phyloP scores from a whole-genome alignment of 129 eudicot genomes.

The Saussurea involucrata region DNA sequence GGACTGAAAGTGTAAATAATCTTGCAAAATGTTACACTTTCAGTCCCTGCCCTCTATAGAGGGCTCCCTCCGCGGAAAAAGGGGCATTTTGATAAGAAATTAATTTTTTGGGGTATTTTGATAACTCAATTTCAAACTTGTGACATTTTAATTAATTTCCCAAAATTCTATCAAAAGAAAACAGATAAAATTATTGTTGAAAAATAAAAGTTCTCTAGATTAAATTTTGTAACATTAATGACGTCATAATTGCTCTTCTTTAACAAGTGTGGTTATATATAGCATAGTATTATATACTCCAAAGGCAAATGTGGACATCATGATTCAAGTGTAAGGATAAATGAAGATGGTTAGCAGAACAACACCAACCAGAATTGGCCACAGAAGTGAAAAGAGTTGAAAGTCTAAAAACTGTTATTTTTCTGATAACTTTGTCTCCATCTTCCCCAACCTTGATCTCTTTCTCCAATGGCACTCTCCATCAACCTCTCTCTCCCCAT shows the following conservation, averaged over 20 bases:
- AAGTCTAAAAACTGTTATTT: background rate
- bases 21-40: too few relatives aligned
- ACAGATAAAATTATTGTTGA: too few relatives aligned
- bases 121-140: too few relatives aligned
- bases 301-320: constrained; percentile 11
- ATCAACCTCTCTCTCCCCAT: constrained; percentile 11
- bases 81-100: too few relatives aligned
- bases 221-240: constrained; percentile 20
- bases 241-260: constrained; percentile 6
- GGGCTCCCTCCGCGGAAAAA: too few relatives aligned
- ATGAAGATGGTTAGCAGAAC: constrained; percentile 19
- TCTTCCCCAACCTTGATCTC: constrained; percentile 27
- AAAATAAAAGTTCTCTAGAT: too few relatives aligned
- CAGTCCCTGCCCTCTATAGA: too few relatives aligned
- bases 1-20: too few relatives aligned
- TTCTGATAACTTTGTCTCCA: constrained; percentile 22
- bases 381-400: constrained; percentile 20
- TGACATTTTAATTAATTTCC: too few relatives aligned
- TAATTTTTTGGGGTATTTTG: too few relatives aligned
- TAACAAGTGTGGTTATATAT: background rate
- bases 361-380: constrained; percentile 68
- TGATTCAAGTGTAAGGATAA: background rate
- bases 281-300: background rate
- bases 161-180: too few relatives aligned
- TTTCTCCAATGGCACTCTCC: constrained; percentile 49